Conservation (phyloP, 1,284 basidiomycete species). For the Microbotryum intermedium region DNA sequence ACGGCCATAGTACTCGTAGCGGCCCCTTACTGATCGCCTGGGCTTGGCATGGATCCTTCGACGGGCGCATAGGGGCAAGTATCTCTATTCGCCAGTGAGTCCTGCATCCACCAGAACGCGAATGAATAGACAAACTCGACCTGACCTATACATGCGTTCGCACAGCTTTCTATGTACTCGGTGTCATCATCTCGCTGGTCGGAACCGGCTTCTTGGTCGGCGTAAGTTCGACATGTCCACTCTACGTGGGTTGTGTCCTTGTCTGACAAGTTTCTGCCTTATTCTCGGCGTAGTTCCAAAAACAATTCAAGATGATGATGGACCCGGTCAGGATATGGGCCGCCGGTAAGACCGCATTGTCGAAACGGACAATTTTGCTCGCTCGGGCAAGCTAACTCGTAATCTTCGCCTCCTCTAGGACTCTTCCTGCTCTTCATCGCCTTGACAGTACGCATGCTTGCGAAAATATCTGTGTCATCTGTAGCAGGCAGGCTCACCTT, state of each 20-base stretch:
- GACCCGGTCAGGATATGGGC: slow-evolving; percentile 27
- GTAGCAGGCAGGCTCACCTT: not conserved
- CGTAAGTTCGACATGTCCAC: slow-evolving; percentile 44
- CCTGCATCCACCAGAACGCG: not conserved
- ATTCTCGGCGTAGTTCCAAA: too few relatives aligned
- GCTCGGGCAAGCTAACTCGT: not conserved
- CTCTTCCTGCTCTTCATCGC: slow-evolving; percentile 28
- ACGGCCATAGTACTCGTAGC: too few relatives aligned
- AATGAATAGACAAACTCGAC: not conserved
- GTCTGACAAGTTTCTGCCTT: too few relatives aligned
- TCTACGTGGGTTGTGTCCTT: not conserved
- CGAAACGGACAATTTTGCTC: not conserved
- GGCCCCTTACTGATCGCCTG: not conserved
- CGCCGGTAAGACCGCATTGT: slow-evolving; percentile 8
- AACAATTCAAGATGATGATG: slow-evolving; percentile 55
- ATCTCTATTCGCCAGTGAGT: slow-evolving; percentile 62
- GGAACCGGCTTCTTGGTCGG: slow-evolving; percentile 86
- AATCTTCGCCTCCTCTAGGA: not conserved
- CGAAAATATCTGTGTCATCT: not conserved
- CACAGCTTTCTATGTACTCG: slow-evolving; percentile 72
- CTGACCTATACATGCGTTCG: not conserved
- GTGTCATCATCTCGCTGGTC: slow-evolving; percentile 69
- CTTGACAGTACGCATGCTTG: not conserved
- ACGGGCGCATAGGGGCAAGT: slow-evolving; percentile 49
- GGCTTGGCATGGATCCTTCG: not conserved